phyloP scores from a whole-genome alignment of 805 yeast genomes.

The Saturnispora bothae region DNA sequence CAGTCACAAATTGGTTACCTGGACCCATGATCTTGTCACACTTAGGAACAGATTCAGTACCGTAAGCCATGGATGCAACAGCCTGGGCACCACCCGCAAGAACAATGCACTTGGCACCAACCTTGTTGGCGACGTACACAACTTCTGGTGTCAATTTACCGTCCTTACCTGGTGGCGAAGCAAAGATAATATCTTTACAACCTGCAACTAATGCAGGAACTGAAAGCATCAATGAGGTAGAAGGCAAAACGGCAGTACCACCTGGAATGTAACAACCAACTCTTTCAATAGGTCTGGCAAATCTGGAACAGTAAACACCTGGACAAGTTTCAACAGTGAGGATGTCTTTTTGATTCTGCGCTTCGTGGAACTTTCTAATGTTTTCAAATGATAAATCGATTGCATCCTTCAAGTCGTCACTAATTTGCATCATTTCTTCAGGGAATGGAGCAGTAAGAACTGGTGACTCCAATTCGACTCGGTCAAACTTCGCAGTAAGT shows the following conservation, averaged over 20 bases:
- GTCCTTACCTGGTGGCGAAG: slow-evolving; percentile 91
- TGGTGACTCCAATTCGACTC: slow-evolving; percentile 61
- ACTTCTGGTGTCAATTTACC: slow-evolving; percentile 95
- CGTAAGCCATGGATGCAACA: slow-evolving; percentile 97
- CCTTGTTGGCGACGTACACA: slow-evolving; percentile 91
- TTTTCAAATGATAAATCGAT: slow-evolving; percentile 84
- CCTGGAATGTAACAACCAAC: slow-evolving; percentile 98
- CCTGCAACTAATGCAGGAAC: slow-evolving; percentile 98
- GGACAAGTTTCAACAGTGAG: slow-evolving; percentile 85
- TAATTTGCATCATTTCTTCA: slow-evolving; percentile 56
- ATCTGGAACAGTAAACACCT: slow-evolving; percentile 89
- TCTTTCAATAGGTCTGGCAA: slow-evolving; percentile 86
- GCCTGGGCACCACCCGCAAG: slow-evolving; percentile 99
- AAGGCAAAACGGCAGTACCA: slow-evolving; percentile 96
- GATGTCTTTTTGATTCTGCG: slow-evolving; percentile 69
- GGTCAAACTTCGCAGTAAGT: slow-evolving; percentile 84
- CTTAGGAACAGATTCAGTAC: slow-evolving; percentile 85
- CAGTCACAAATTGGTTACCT: slow-evolving; percentile 98
- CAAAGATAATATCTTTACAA: slow-evolving; percentile 81
- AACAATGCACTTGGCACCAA: slow-evolving; percentile 83
- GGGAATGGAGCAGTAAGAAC: slow-evolving; percentile 85
- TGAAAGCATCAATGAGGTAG: slow-evolving; percentile 96
- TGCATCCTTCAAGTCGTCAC: slow-evolving; percentile 68
- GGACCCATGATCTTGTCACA: slow-evolving; percentile 98
- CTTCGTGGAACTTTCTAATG: slow-evolving; percentile 85